Base-by-base conservation (phyloP, 208 protist species). In the Crithidia bombi region DNA sequence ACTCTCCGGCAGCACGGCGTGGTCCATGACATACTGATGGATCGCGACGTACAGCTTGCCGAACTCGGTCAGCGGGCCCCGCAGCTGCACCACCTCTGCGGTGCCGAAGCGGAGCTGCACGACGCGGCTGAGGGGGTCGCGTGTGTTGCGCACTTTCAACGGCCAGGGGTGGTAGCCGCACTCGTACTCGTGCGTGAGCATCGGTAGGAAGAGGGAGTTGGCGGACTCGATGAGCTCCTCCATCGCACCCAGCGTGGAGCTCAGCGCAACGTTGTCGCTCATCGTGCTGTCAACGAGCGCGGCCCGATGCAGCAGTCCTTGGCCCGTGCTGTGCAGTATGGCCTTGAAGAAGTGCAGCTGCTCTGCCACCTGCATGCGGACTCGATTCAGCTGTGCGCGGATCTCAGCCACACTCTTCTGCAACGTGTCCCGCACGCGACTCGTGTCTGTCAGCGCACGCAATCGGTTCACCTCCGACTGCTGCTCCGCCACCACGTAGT, bases 141-240 rank as follows among this genome's bases (percentile, higher is more conserved):
- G 69, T 4, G 75, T 91, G 82, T 96, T 96, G 69, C 91, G 91
- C 70, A 91, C 63, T 67, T 89, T 91, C 26, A 93, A 50, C 35
- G 91, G 89, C 89, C 88, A 96, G 11, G 91, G 91, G 72, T 96
- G 91, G 62, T 94, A 96, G 43, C 91, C 91, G 43, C 79, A 83
- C 21, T 61, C 71, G 76, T 96, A 96, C 68, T 94, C 89, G 33
- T 32, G 79, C 21, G 87, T 88, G 30, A 94, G 67, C 91, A 96
- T 96, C 19, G 91, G 91, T 7, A 85, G 11, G 30, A 96, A 61
- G 38, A 96, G 73, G 23, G 79, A 69, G 35, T 52, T 73, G 36
- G 82, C 87, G 14, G 89, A 91, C 26, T 79, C 82, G 52, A 96
- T 82, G 15, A 92, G 32, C 57, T 94, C 87, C 12, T 65, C 75